These are phyloP conservation scores for Blastocystis sp. DNA, from an alignment of 352 stramenopile species.

Conservation along the genomic window DNA sequence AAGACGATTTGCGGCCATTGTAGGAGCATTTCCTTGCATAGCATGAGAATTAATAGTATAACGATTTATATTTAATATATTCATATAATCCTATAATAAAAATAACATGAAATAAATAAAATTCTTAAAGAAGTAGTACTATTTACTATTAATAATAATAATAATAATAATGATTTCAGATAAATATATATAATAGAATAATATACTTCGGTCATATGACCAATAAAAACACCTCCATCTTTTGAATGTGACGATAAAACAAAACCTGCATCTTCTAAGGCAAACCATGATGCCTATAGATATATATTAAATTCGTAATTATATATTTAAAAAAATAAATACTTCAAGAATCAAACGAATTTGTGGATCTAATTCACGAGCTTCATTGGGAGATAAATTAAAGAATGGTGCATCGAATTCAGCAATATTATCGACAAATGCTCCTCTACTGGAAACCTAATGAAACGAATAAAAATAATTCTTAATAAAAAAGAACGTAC, in stretches of 20 bases:
- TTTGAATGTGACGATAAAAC: not conserved
- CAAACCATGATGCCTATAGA: conserved; percentile 30
- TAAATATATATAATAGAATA: not conserved
- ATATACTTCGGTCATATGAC: conserved; percentile 30
- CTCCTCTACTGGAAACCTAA: conserved; percentile 30
- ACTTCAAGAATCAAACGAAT: conserved; percentile 29
- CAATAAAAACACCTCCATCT: conserved; percentile 28
- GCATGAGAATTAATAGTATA: conserved; percentile 32
- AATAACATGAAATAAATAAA: no score
- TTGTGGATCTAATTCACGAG: conserved; percentile 35
- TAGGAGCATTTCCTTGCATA: conserved; percentile 34
- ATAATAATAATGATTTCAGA: no score
- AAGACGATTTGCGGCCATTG: conserved; percentile 29
- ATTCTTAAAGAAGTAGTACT: no score
- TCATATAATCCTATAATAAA: conserved; percentile 37
- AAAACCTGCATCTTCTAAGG: conserved; percentile 22
- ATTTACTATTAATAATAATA: no score
- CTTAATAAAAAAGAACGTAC: no score
- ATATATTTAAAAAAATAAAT: no score
- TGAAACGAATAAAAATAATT: not conserved
- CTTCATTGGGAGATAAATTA: conserved; percentile 33
- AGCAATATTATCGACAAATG: conserved; percentile 35
- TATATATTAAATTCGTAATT: no score
- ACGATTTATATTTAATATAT: conserved; percentile 18
- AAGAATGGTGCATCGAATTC: conserved; percentile 38